Evolutionary conservation across 768 basidiomycete species (phyloP), one percentile per base, ranked within the genome.

Genomic region (Amanita phalloides): DNA sequence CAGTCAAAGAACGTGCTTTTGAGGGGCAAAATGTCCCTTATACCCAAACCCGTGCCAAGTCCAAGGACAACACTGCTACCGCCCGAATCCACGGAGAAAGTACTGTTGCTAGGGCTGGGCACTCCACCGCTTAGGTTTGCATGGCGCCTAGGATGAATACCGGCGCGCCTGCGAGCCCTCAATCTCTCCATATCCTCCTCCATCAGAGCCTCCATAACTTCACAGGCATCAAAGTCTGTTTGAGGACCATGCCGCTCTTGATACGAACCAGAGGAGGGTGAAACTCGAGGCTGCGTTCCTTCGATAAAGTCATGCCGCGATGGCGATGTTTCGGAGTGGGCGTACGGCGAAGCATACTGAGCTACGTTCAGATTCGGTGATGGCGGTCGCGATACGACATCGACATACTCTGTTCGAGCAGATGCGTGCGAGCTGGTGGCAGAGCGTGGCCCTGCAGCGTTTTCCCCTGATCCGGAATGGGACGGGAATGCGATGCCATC

Each of bases 131-230:
- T 52, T 54, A 67, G 51, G 10, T 48, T 58, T 58, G 71, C 60
- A 59, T 64, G 59, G 54, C 72, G 63, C 73, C 75, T 68, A 33
- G 69, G 61, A 45, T 78, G 68, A 21, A 63, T 56, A 1, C 68
- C 70, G 4, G 65, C 60, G 44, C 71, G 72, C 56, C 86, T 71
- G 21, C 90, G 77, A 30, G 89, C 84, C 20, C 84, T 72, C 35
- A 97, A 62, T 3, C 95, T 79, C 54, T 95, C 90, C 86, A 95
- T 90, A 60, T 98, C 95, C 61, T 95, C 92, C 60, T 91, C 90
- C 64, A 92, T 88, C 26, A 98, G 70, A 0, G 86, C 86, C 55
- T 90, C 86, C 71, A 96, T 88, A 20, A 92, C 88, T 58, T 88
- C 77, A 10, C 80, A 84, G 2, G 90, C 81, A 36, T 75, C 61